Conservation (phyloP, 2,329 filamentous ascomycete species). For the Pyricularia sp. region DNA sequence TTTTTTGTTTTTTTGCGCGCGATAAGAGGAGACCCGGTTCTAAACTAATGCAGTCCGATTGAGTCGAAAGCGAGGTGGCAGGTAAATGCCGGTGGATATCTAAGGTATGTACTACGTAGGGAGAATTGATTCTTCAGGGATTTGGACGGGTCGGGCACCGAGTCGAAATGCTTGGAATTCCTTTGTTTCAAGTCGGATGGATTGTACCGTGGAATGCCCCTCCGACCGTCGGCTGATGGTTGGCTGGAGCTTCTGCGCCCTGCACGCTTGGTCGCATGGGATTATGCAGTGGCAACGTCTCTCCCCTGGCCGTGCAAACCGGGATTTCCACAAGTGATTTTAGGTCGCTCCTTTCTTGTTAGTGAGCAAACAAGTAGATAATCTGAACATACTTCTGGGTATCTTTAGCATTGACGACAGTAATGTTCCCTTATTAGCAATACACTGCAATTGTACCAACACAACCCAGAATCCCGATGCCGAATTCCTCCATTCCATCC, state of each 20-base stretch:
- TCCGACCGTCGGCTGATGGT: background rate
- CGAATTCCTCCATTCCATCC: background rate
- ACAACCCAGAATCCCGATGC: background rate
- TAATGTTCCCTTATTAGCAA: background rate
- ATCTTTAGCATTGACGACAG: background rate
- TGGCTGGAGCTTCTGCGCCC: background rate
- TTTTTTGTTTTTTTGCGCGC: too few species aligned
- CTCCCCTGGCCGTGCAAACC: background rate
- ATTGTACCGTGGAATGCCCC: background rate
- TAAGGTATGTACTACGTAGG: background rate
- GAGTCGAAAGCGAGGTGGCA: background rate
- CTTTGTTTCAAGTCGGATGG: background rate
- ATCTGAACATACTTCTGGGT: background rate
- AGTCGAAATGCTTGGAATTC: background rate
- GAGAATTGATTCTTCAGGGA: background rate
- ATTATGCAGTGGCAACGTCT: background rate
- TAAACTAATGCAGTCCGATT: background rate
- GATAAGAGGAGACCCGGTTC: background rate
- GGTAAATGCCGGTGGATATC: background rate
- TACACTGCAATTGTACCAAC: background rate
- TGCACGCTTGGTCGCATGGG: background rate
- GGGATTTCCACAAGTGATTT: background rate
- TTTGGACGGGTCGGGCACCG: background rate
- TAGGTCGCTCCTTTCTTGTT: background rate
- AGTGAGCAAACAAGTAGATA: background rate